A percentile compares a stretch with the other conserved stretches of the same genome.
Conservation (phyloP, 345 rosid species). For the Camelina neglecta region DNA sequence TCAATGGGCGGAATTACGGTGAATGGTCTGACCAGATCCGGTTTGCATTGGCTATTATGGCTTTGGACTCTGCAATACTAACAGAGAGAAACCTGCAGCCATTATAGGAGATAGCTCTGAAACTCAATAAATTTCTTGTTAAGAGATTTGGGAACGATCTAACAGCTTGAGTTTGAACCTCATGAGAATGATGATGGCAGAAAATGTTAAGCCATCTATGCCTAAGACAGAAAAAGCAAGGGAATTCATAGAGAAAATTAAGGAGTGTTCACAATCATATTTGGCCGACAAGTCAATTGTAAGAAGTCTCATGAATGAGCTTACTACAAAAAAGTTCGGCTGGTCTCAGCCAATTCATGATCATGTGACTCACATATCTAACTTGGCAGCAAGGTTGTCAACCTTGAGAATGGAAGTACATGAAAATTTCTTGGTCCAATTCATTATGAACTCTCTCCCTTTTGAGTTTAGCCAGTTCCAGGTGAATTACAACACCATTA, state of each 20-base stretch:
- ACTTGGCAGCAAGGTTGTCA: no score
- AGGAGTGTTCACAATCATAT: neutral
- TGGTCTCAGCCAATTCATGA: neutral
- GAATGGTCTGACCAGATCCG: neutral
- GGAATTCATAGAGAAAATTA: neutral
- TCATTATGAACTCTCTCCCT: no score
- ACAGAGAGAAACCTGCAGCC: no score
- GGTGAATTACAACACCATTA: neutral
- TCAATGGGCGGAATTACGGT: neutral
- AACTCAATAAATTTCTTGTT: no score
- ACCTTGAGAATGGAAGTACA: no score
- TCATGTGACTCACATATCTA: no score
- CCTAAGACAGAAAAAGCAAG: neutral
- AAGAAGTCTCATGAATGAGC: neutral
- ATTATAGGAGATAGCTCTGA: no score
- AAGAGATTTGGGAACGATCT: no score
- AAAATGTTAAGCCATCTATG: neutral
- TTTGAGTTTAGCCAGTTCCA: neutral
- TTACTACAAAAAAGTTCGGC: neutral
- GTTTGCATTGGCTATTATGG: neutral
- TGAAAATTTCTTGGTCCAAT: no score
- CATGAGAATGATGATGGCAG: no score
- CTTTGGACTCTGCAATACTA: no score
- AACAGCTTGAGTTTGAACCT: no score
- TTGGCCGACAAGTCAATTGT: constrained; percentile 1